Base-by-base conservation (phyloP, 148 eudicot genomes). In the Fallopia convolvulus region DNA sequence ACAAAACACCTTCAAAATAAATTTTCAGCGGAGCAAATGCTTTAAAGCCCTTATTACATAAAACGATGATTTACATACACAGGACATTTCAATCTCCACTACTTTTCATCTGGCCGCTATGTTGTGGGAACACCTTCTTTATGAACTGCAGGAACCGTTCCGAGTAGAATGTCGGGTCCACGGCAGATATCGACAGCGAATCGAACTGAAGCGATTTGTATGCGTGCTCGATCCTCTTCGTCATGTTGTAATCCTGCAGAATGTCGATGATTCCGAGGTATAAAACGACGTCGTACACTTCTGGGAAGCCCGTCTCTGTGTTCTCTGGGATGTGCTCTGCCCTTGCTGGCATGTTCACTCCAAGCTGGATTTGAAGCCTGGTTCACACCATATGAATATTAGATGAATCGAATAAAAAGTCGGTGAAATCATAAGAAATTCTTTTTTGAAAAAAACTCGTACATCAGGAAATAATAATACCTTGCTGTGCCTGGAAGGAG, bases 401-500 rank as follows among this genome's bases (percentile, higher is more conserved):
- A 44, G 47, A 44, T 44, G 7, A 44, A 44, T 9, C 11, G 47
- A 9, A 44, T 6, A 6, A 44, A 44, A 0, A 36, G 39, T 36
- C 0, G 39, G 39, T 36, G 4, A 36, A 2, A 36, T 2, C 39
- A 36, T 1, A 36, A 36, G 39, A 36, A 36, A 36, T 36, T 26
- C 30, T 26, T 26, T 26, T 1, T 36, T 36, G 2, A 2, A 36
- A 36, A 36, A 36, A 36, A 4, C 4, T 8, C 4, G 0, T 44
- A 44, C 47, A 44, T 44, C 47, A 44, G 8, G 8, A 6, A 44
- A 44, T 44, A 44, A 6, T 26, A 26, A 26, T 8, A 93, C 99
- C 98, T 95, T 83, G 99, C 97, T 82, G 94, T 93, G 74, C 98
- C 99, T 15, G 99, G 99, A 82, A 95, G 99, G 79, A 95, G 99